Evolutionary conservation across 139 green algal species (phyloP).

Genomic region (Chlorokybus atmophyticus): DNA sequence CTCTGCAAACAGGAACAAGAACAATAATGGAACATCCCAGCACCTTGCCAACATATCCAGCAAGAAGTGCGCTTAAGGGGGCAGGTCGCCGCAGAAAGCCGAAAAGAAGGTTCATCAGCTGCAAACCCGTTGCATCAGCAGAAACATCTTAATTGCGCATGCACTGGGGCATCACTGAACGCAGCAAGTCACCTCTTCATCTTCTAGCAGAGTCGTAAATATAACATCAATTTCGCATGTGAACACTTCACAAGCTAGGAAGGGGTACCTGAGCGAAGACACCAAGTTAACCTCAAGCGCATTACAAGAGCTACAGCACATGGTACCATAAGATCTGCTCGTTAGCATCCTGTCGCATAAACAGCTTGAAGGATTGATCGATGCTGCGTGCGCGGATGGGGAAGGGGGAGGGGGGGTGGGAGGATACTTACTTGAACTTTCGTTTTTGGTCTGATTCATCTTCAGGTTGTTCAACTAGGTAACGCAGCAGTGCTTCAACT

Average conservation of each 20-base stretch:
- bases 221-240: constrained; percentile 93
- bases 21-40: constrained; percentile 35
- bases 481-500: constrained; percentile 17
- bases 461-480: constrained; percentile 26
- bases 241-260: constrained; percentile 87
- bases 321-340: too few relatives aligned
- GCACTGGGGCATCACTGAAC: too few relatives aligned
- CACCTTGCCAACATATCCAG: constrained; percentile 86
- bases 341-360: too few relatives aligned
- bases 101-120: constrained; percentile 54
- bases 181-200: constrained; percentile 46
- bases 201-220: constrained; percentile 71
- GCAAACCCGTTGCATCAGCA: too few relatives aligned
- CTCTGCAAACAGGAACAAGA: not conserved
- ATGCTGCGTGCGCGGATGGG: too few relatives aligned
- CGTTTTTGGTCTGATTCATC: constrained; percentile 22
- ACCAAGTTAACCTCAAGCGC: too few relatives aligned
- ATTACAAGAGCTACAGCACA: too few relatives aligned
- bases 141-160: too few relatives aligned
- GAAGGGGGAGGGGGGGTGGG: too few relatives aligned
- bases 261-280: constrained; percentile 97
- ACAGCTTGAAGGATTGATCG: too few relatives aligned
- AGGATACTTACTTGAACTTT: constrained; percentile 32
- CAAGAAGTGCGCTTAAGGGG: constrained; percentile 57
- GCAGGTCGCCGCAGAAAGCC: constrained; percentile 44